A percentile compares a stretch with the other conserved stretches of the same genome.
Evolutionary conservation across 371 early-diverging fungal species (phyloP).

Genomic region (Coemansia sp.): DNA sequence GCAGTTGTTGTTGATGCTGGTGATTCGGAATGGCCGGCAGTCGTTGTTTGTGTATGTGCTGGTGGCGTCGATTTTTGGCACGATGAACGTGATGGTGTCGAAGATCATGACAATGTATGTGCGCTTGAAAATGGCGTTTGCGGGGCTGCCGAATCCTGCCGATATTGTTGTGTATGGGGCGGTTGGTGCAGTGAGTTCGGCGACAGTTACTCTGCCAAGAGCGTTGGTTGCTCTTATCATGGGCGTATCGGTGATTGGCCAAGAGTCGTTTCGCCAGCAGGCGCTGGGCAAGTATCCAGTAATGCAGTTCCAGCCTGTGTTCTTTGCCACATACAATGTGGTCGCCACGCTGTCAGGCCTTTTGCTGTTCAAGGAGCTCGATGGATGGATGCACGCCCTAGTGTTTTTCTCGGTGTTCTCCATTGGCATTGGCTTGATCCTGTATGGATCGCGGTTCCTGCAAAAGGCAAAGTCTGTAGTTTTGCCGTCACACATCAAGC

Average conservation of each 20-base stretch:
- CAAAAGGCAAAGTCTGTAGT: conserved; percentile 33
- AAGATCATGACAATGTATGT: conserved; percentile 45
- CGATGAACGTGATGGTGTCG: conserved; percentile 49
- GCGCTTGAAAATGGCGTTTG: conserved; percentile 27
- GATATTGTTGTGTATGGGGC: conserved; percentile 44
- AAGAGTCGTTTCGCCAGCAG: conserved; percentile 48
- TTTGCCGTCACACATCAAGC: conserved; percentile 44
- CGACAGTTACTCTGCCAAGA: conserved; percentile 30
- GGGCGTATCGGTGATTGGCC: conserved; percentile 41
- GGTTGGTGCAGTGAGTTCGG: conserved; percentile 8
- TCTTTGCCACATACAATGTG: conserved; percentile 49
- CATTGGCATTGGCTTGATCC: conserved; percentile 30
- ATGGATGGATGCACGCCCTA: conserved; percentile 27
- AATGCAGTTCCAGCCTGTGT: conserved; percentile 50
- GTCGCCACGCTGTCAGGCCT: conserved; percentile 42
- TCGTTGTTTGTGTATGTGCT: conserved; percentile 38
- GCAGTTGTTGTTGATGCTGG: conserved; percentile 19
- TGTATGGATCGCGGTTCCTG: conserved; percentile 45
- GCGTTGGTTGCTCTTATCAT: conserved; percentile 23
- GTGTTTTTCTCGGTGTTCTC: conserved; percentile 33
- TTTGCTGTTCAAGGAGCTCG: conserved; percentile 43
- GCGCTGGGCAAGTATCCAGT: conserved; percentile 47
- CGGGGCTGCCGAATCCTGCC: conserved; percentile 35
- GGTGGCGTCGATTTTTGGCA: conserved; percentile 43
- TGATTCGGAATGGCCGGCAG: conserved; percentile 27